These are phyloP conservation scores for Alternaria longipes DNA, from an alignment of 2,329 filamentous ascomycete species.

Conservation along the genomic window DNA sequence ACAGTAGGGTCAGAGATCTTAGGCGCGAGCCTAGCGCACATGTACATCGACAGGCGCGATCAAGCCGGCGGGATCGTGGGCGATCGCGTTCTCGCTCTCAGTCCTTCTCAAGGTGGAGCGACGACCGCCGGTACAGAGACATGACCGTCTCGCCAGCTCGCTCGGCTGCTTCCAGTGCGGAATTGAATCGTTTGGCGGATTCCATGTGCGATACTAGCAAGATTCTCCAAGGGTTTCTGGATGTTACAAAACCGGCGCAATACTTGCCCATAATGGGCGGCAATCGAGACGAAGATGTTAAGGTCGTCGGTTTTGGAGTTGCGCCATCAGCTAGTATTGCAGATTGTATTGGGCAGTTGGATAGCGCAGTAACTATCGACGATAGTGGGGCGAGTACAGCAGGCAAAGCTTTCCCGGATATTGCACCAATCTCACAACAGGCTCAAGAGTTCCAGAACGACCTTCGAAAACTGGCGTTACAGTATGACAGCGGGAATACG, in stretches of 20 bases:
- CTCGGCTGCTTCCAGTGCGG: background rate
- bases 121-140: background rate
- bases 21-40: no score
- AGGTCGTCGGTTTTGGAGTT: rapidly evolving
- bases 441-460: background rate
- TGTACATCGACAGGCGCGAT: no score
- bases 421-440: background rate
- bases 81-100: background rate
- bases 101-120: background rate
- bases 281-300: background rate
- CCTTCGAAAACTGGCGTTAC: background rate
- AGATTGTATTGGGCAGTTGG: no score
- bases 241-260: no score
- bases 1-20: no score
- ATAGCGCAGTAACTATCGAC: background rate
- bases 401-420: rapidly evolving
- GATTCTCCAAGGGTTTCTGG: no score
- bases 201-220: background rate
- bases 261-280: background rate
- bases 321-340: no score
- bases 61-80: no score
- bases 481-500: background rate
- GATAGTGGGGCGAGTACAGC: background rate
- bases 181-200: background rate
- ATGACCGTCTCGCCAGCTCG: background rate